Evolutionary conservation across 371 early-diverging fungal genomes (phyloP).

Genomic region (Rhizoclosmatium hyalinum): DNA sequence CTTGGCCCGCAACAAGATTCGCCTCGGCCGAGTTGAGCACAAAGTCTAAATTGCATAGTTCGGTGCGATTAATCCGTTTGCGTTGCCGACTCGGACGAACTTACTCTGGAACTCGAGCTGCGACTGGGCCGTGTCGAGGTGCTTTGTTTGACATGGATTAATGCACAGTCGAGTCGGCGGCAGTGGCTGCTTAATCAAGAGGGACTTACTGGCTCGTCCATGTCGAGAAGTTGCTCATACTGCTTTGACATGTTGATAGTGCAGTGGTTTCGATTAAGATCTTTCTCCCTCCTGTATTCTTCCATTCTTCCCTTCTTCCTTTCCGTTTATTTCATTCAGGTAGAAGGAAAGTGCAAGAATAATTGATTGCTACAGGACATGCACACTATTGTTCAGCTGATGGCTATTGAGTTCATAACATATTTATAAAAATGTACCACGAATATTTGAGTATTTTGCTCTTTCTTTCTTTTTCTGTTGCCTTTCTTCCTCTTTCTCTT

Average conservation of each 20-base stretch:
- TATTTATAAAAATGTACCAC: too few relatives aligned
- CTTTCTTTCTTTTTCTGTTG: too few relatives aligned
- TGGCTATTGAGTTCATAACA: too few relatives aligned
- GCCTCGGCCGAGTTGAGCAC: constrained; percentile 48
- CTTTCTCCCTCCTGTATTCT: too few relatives aligned
- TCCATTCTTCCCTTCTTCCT: too few relatives aligned
- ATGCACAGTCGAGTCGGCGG: background rate
- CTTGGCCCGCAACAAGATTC: constrained; percentile 34
- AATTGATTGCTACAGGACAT: too few relatives aligned
- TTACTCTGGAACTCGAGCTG: constrained; percentile 52
- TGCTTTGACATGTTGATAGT: constrained; percentile 2
- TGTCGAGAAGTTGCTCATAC: constrained; percentile 11
- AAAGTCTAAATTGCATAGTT: constrained; percentile 38
- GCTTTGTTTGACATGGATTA: background rate
- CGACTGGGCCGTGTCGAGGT: constrained; percentile 48
- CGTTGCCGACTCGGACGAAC: background rate
- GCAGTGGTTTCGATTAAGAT: background rate
- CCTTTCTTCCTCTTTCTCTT: too few relatives aligned
- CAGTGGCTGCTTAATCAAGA: background rate
- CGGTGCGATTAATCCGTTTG: background rate
- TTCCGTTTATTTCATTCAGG: too few relatives aligned
- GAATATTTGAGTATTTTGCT: too few relatives aligned
- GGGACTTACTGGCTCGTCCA: constrained; percentile 9
- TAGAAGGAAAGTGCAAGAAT: too few relatives aligned
- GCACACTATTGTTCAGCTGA: too few relatives aligned